Conservation (phyloP, 1,284 basidiomycete genomes). For the Phylloboletellus chloephorus region DNA sequence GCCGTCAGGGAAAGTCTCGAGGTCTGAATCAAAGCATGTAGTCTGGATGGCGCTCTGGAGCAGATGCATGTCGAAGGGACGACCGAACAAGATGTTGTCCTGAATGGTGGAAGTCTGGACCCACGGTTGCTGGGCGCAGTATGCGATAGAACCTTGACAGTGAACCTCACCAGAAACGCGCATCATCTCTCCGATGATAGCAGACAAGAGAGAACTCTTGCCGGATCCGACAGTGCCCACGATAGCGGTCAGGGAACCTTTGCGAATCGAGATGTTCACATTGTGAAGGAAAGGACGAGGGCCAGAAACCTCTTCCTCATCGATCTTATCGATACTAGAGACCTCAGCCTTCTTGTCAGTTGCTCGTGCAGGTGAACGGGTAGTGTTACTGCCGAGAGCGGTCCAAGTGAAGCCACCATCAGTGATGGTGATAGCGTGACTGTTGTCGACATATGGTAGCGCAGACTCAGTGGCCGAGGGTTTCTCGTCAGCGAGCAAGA, state of each 20-base stretch:
- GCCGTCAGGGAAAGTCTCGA: slow-evolving; percentile 55
- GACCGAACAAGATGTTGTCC: slow-evolving; percentile 55
- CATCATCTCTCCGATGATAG: slow-evolving; percentile 50
- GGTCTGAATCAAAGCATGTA: slow-evolving; percentile 36
- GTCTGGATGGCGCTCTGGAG: slow-evolving; percentile 27
- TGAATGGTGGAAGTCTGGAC: slow-evolving; percentile 39
- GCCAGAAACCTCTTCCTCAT: slow-evolving; percentile 8
- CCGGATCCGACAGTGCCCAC: slow-evolving; percentile 40
- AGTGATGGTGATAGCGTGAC: slow-evolving; percentile 19
- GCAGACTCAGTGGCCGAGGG: slow-evolving; percentile 2
- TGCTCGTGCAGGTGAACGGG: not conserved
- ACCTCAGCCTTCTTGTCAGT: slow-evolving; percentile 10
- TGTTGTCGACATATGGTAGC: slow-evolving; percentile 9
- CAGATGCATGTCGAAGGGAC: slow-evolving; percentile 38
- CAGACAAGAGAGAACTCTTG: slow-evolving; percentile 39
- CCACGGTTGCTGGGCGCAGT: slow-evolving; percentile 57
- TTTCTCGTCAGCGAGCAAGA: slow-evolving; percentile 28
- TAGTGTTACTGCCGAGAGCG: slow-evolving; percentile 6
- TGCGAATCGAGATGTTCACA: slow-evolving; percentile 40
- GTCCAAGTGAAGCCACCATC: slow-evolving; percentile 26
- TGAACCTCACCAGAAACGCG: slow-evolving; percentile 43
- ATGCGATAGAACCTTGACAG: slow-evolving; percentile 51
- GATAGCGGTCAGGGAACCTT: slow-evolving; percentile 48
- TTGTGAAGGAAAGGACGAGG: slow-evolving; percentile 32
- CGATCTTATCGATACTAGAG: slow-evolving; percentile 10